Evolutionary conservation across 139 green algal species (phyloP), one percentile per base, ranked within the genome.

Genomic region (Penium margaritaceum): DNA sequence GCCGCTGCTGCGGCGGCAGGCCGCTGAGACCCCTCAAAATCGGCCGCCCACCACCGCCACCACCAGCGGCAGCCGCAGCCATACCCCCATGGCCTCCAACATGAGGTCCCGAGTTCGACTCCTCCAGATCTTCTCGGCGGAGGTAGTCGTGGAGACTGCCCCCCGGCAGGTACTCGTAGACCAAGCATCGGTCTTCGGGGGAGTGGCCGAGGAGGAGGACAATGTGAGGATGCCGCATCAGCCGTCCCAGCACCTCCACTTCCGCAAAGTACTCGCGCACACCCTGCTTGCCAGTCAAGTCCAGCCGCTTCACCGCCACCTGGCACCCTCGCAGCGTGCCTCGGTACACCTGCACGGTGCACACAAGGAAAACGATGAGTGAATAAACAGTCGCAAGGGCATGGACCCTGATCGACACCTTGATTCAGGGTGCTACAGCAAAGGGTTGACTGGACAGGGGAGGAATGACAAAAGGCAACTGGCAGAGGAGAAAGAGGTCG

Each of bases 151-250:
- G 47, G n/a, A 60, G 47, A 24, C 47, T 60, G 47, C 47, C 47
- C n/a, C 47, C 47, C 47, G 47, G 47, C 4, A 60, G 47, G 47
- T 60, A 60, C 47, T 60, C 47, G 17, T 60, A 60, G 47, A 60
- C n/a, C 29, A 60, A 33, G 47, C 47, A 60, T 24, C 29, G 29
- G 47, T n/a, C 47, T n/a, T 60, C 47, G 0, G 47, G 47, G 47
- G n/a, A 60, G 47, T 60, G 47, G 15, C 47, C 47, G n/a, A 60
- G 29, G 47, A 60, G 47, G 3, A 33, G 47, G 4, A 60, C 47
- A 24, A 60, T 60, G 47, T 60, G 47, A 4, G 47, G 47, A 24
- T 60, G 47, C n/a, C 47, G 47, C 47, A 60, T 60, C n/a, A n/a
- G n/a, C n/a, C 47, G 47, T 15, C 47, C 30, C 15, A 60, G 47